These are phyloP conservation scores for Erythrophleum fordii DNA, from an alignment of 306 rosid genomes.

Conservation along the genomic window DNA sequence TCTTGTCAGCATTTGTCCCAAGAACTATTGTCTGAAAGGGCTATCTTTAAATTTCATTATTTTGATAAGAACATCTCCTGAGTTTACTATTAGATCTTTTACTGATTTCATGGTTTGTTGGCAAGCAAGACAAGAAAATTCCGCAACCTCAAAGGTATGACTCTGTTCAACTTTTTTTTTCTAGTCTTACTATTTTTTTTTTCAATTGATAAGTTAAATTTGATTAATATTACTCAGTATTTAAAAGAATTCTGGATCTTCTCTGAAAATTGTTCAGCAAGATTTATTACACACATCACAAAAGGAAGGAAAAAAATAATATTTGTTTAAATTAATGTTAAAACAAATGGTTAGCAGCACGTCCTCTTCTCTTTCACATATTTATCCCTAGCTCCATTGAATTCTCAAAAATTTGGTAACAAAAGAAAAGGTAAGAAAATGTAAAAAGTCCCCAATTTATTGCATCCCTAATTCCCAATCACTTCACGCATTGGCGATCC, in stretches of 20 bases:
- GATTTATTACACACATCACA: not conserved
- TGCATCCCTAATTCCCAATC: too few relatives aligned
- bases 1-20: not conserved
- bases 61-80: not conserved
- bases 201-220: not conserved
- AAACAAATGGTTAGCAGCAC: too few relatives aligned
- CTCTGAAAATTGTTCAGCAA: not conserved
- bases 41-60: not conserved
- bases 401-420: too few relatives aligned
- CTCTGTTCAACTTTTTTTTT: not conserved
- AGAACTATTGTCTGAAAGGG: not conserved
- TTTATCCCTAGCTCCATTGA: too few relatives aligned
- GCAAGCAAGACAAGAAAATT: not conserved
- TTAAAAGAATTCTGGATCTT: too few relatives aligned
- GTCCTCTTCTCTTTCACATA: too few relatives aligned
- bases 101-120: not conserved
- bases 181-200: not conserved
- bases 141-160: not conserved
- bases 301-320: too few relatives aligned
- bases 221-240: not conserved
- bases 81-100: not conserved
- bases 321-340: too few relatives aligned
- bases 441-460: too few relatives aligned
- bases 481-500: too few relatives aligned
- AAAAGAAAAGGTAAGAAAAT: too few relatives aligned